Evolutionary conservation across 148 eudicot genomes (phyloP), one percentile per base, ranked within the genome.

Genomic region (Amaranthus cruentus): DNA sequence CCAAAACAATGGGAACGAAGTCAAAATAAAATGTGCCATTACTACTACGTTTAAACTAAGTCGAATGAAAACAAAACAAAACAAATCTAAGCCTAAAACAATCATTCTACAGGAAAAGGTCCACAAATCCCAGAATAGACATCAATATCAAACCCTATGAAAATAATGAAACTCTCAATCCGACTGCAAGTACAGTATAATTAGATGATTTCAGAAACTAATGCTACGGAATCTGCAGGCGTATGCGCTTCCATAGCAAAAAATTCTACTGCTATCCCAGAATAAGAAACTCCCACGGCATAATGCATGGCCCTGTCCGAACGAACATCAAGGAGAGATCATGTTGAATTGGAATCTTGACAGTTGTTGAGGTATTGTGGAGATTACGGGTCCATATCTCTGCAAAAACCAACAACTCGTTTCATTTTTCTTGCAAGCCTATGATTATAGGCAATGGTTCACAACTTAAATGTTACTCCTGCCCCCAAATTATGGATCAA

Each of bases 381-480:
- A 95, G 78, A 95, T 91, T 21, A 95, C 96, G 11, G 97, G 97
- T 62, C 98, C 97, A 78, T 95, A 95, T 86, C 97, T 90, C 98
- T 95, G 98, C 77, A 85, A 77, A 56, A 80, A 14, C 47, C 66
- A 83, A 72, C 66, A 68, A 62, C 46, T 50, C 47, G 44, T 48
- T 52, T 79, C 47, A 75, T 28, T 47, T 7, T 77, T 7, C 53
- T 70, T 5, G 70, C 56, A 47, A 51, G 6, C 46, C 15, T 10
- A n/a, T 52, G 57, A 21, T 58, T 6, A 10, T 47, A 63, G 62
- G 57, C 28, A 58, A 47, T 56, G 65, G 18, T 12, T 9, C 18
- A 66, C 12, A n/a, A 12, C 55, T 66, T 8, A 66, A 47, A 3
- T 47, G 6, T 15, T 48, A 21, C 64, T 28, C 12, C 43, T 42